Base-by-base conservation (phyloP, 306 rosid genomes). In the Betula pendula region DNA sequence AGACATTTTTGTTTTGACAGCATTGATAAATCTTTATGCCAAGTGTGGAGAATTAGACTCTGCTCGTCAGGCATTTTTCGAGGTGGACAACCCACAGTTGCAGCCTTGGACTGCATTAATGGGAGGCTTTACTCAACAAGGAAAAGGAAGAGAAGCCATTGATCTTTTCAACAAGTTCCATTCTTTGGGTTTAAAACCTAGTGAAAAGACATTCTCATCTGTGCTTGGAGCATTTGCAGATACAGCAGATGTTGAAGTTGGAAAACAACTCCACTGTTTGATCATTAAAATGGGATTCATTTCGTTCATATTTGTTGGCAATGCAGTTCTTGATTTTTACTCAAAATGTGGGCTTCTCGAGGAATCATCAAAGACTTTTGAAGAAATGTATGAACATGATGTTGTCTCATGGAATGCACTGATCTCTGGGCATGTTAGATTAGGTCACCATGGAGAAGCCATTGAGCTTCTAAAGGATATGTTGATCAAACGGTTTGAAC, bases 51-150 rank as follows among this genome's bases (percentile, higher is more conserved):
- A 9, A 65, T 38, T 65, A 11, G 44, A 33, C 70, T 33, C 11
- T 19, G 38, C 22, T 35, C 16, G 1, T 35, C 70, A 2, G 70
- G 48, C 70, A 65, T 65, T 65, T 65, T 35, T 38, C 44, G 70
- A 65, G 70, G 70, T 9, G 48, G 70, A 65, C 13, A 65, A 19
- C 48, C 70, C 70, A 35, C 48, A 35, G 70, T 65, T 65, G 48
- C 70, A 65, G 70, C 47, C 48, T 65, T 65, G 70, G 70, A 65
- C 70, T 65, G 70, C 70, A 19, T 40, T 65, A 65, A 65, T 65
- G 48, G 70, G 70, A 65, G 70, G 70, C 47, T 38, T 9, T 65
- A 48, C 70, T 33, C 47, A 65, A 35, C 70, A 65, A 17, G 70
- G 70, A 65, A 65, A 38, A 38, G 70, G 24, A 35, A 65, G 20